Base-by-base conservation (phyloP, 192 early-diverging fungal genomes). In the Coemansia sp. region DNA sequence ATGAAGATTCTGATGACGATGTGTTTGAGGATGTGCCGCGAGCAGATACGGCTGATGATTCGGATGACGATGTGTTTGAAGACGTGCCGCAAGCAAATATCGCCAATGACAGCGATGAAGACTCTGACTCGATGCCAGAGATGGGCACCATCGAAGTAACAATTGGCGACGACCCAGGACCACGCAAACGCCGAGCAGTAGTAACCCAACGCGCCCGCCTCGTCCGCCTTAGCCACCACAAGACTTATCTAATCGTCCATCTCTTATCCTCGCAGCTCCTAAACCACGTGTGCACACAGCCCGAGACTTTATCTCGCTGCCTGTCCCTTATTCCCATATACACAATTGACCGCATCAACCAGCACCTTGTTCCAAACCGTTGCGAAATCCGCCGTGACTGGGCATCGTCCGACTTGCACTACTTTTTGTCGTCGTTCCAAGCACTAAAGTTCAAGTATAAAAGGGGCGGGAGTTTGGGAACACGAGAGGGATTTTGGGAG, bases 131-230 rank as follows among this genome's bases (percentile, higher is more conserved):
- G 7, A 29, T 79, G 63, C 77, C 72, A 5, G 77, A 71, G 55
- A 69, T 80, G 2, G 72, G 77, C 24, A 80, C 77, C 3, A 62
- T 80, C 8, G 77, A 80, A 49, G 58, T 80, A n/a, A 71, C 68
- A 1, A 27, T 80, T 0, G 72, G 72, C 45, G 72, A 68, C 5
- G 17, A 19, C 35, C 17, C 29, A 41, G 12, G 3, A 11, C 14
- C 3, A 35, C 54, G 52, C 15, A 56, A 43, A 19, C 60, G 63
- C 10, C 71, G 58, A 10, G 43, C 65, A 10, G 55, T 48, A 11
- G 72, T 80, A 19, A 80, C 72, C 6, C 48, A 27, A 32, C 68
- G 72, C n/a, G 68, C 77, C 8, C 65, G 77, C 29, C 39, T 54
- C 11, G 37, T 68, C 5, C 77, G 77, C 1, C 64, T 72, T 29